Base-by-base conservation (phyloP, 352 stramenopile species). In the Phytophthora sansomeana region DNA sequence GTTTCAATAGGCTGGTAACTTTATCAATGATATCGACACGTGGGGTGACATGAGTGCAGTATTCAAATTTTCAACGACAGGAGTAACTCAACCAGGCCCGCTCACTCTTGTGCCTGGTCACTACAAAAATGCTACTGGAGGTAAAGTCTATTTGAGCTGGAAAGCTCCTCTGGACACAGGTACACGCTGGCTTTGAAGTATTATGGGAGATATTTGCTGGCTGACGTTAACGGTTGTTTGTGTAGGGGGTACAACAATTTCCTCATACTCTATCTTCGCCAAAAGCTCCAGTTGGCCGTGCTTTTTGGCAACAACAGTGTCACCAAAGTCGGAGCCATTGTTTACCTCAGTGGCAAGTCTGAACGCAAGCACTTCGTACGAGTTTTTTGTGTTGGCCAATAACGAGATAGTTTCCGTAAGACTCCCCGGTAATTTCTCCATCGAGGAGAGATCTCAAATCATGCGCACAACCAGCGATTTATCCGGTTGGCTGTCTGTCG, bases 101-200 rank as follows among this genome's bases (percentile, higher is more conserved):
- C 56, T 77, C 21, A n/a, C 42, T 4, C 35, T 83, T 1, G 35
- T 71, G 17, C 28, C 46, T 11, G 53, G 67, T 1, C 28, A 64
- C 1, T 74, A 60, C 29, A 44, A 51, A 42, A 24, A 47, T 0
- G 38, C 77, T 0, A 89, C 84, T 0, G 84, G 82, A n/a, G 84
- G 84, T 4, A 76, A 78, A 28, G 65, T 93, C n/a, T 73, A 67
- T 48, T 43, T 89, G 7, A 63, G 67, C 14, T 93, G 82, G 82
- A 54, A 78, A 26, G 19, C 63, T 0, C 82, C 84, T 19, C 21
- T 74, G 0, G 84, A 93, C 36, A 86, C 72, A 24, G 83, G 82
- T 75, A 63, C 35, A 17, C 1, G n/a, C n/a, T n/a, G n/a, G n/a
- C n/a, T n/a, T n/a, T n/a, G n/a, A n/a, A n/a, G n/a, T n/a, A n/a